These are phyloP conservation scores for Ilex aquifolium DNA, from an alignment of 257 asterid species.

Conservation along the genomic window DNA sequence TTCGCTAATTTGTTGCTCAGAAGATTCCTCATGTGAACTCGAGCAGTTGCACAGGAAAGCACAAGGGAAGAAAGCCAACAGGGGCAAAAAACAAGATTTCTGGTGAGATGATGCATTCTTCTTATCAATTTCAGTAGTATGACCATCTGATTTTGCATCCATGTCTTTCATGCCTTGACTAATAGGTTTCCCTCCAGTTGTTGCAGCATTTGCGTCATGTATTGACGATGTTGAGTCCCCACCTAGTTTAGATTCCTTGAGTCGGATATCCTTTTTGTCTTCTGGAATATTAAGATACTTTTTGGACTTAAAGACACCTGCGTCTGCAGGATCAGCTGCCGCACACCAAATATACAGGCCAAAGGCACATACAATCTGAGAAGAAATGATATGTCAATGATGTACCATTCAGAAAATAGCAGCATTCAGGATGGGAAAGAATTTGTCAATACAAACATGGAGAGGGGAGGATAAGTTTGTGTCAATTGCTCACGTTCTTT, in stretches of 20 bases:
- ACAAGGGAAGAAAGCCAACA: constrained; percentile 63
- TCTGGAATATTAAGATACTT: constrained; percentile 58
- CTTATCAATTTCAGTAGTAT: constrained; percentile 29
- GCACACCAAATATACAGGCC: constrained; percentile 96
- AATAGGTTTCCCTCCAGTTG: constrained; percentile 33
- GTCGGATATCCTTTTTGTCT: constrained; percentile 32
- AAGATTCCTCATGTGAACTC: constrained; percentile 45
- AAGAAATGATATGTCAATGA: neutral
- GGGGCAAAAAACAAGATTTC: constrained; percentile 24
- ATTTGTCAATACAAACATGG: neutral
- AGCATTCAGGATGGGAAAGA: no score
- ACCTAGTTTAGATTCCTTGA: constrained; percentile 44
- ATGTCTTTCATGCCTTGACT: constrained; percentile 27
- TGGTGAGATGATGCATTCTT: constrained; percentile 20
- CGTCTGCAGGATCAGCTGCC: constrained; percentile 93
- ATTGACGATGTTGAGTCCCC: constrained; percentile 56
- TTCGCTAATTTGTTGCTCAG: constrained; percentile 67
- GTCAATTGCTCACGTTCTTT: no score
- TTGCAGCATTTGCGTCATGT: constrained; percentile 42
- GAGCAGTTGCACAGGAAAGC: constrained; percentile 44
- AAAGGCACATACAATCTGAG: constrained; percentile 66
- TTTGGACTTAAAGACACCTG: constrained; percentile 81
- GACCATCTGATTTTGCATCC: constrained; percentile 33
- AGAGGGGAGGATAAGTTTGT: no score
- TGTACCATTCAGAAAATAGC: constrained; percentile 4